Conservation (phyloP, 2,329 filamentous ascomycete species). For the Microdochium nivale region DNA sequence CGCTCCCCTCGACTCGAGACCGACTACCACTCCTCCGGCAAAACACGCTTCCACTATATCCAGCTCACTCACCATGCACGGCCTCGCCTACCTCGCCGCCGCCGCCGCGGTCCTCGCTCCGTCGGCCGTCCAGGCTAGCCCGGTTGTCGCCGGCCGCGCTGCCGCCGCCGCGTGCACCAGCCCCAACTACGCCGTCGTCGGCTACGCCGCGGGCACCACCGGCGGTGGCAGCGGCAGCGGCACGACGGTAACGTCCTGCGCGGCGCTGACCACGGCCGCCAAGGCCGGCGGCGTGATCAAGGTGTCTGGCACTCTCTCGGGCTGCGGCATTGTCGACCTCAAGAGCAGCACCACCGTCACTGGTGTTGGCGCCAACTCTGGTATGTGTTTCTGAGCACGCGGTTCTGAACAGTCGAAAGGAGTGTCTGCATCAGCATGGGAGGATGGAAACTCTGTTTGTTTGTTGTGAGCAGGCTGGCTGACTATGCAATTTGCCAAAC, state of each 20-base stretch:
- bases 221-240: constrained; percentile 34
- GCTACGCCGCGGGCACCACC: constrained; percentile 29
- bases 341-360: constrained; percentile 41
- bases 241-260: constrained; percentile 35
- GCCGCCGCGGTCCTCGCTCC: constrained; percentile 8
- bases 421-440: no score
- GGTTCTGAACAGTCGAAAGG: no score
- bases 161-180: background rate
- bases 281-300: constrained; percentile 31
- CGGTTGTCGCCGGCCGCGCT: background rate
- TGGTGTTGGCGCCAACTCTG: constrained; percentile 34
- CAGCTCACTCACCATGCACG: background rate
- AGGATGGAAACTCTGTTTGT: no score
- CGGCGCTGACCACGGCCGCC: constrained; percentile 27
- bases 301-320: constrained; percentile 33
- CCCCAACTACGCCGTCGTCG: constrained; percentile 16
- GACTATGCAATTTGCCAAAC: background rate
- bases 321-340: constrained; percentile 33
- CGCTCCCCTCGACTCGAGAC: no score
- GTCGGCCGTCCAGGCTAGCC: background rate
- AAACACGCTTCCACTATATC: background rate
- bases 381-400: constrained; percentile 13
- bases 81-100: constrained; percentile 4
- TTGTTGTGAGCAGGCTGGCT: no score
- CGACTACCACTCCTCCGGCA: no score